A percentile compares a stretch with the other conserved stretches of the same genome.
phyloP scores from a whole-genome alignment of 2,329 filamentous ascomycete species.

The Fusarium pseudocircinatum region DNA sequence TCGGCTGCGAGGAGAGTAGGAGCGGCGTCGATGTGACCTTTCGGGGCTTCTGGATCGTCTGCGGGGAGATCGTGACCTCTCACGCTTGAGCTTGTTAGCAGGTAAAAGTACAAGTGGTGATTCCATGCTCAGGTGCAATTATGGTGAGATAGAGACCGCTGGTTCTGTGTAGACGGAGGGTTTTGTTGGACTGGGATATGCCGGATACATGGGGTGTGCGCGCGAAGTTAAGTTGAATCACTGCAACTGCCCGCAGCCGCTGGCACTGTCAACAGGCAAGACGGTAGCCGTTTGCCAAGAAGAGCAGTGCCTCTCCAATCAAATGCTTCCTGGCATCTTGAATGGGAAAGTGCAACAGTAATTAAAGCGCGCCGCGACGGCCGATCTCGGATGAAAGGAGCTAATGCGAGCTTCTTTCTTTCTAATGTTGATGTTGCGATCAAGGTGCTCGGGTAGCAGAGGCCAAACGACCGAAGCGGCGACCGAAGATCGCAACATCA shows the following conservation, averaged over 20 bases:
- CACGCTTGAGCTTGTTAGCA: conserved; percentile 68
- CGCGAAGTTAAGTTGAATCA: conserved; percentile 27
- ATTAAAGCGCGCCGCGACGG: conserved; percentile 21
- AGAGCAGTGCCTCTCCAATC: conserved; percentile 4
- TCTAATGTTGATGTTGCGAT: conserved; percentile 25
- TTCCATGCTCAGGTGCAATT: conserved; percentile 31
- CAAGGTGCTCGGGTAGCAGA: conserved; percentile 30
- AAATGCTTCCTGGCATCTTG: neutral
- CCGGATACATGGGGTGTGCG: conserved; percentile 11
- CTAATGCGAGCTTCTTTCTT: conserved; percentile 23
- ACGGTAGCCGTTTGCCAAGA: neutral
- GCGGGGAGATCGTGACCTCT: conserved; percentile 82
- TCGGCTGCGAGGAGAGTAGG: conserved; percentile 81
- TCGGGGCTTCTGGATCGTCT: conserved; percentile 87
- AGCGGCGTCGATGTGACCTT: conserved; percentile 74
- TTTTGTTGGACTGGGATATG: conserved; percentile 10
- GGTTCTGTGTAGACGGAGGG: conserved; percentile 17
- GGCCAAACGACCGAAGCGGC: conserved; percentile 23
- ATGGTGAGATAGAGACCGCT: conserved; percentile 3
- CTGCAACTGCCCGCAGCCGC: conserved; percentile 10
- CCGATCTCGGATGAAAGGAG: conserved; percentile 39
- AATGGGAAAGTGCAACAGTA: conserved; percentile 1
- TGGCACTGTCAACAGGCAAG: conserved; percentile 1
- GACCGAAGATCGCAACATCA: conserved; percentile 22
- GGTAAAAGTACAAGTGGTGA: conserved; percentile 4